Evolutionary conservation across 768 basidiomycete species (phyloP).

Genomic region (Russula vinacea): DNA sequence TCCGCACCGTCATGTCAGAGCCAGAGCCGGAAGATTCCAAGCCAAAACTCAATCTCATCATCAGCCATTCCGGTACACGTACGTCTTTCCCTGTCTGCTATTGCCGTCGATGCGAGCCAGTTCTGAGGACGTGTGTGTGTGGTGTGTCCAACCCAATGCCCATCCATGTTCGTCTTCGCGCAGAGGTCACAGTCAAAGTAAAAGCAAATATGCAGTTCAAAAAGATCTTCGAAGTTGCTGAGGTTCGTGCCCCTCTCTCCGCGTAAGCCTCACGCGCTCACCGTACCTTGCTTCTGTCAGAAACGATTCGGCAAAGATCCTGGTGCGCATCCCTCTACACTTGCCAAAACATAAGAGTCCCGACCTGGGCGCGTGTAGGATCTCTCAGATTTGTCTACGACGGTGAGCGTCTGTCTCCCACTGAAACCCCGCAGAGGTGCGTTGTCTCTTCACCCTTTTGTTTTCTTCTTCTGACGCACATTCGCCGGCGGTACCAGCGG

Average conservation of each 20-base stretch:
- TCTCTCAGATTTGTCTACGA: slow-evolving; percentile 27
- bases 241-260: slow-evolving; percentile 11
- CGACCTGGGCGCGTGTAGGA: slow-evolving; percentile 16
- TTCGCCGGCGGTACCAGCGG: slow-evolving; percentile 1
- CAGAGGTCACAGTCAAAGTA: slow-evolving; percentile 27
- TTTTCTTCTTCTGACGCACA: slow-evolving; percentile 9
- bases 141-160: too few relatives aligned
- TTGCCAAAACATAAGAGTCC: background rate
- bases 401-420: slow-evolving; percentile 25
- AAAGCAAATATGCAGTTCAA: slow-evolving; percentile 30
- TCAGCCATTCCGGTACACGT: slow-evolving; percentile 25
- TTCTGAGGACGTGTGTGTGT: background rate
- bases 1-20: slow-evolving; percentile 19
- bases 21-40: slow-evolving; percentile 26
- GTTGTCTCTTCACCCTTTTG: background rate
- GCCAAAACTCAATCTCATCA: slow-evolving; percentile 28
- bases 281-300: background rate
- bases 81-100: background rate
- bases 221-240: slow-evolving; percentile 29
- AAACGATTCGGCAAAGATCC: slow-evolving; percentile 28
- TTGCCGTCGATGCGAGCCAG: background rate
- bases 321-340: slow-evolving; percentile 19
- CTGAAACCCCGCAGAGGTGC: slow-evolving; percentile 27
- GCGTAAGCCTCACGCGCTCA: background rate
- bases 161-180: background rate